Conservation (phyloP, 2,329 filamentous ascomycete genomes). For the Claviceps quebecensis region DNA sequence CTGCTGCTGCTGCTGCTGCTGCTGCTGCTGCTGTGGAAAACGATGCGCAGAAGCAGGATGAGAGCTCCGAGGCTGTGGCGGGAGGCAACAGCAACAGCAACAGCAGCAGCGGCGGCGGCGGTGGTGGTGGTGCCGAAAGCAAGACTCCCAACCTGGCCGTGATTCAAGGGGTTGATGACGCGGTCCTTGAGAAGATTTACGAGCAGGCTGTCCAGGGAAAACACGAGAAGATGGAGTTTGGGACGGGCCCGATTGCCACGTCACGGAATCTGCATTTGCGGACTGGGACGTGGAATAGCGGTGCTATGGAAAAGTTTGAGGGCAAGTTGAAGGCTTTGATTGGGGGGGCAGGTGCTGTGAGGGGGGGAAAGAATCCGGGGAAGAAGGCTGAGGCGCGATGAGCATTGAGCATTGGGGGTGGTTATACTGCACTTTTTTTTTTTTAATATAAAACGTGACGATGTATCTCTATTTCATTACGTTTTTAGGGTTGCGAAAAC, state of each 20-base stretch:
- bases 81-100: too few species aligned
- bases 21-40: too few species aligned
- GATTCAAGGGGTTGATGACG: constrained; percentile 17
- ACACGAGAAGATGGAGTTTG: constrained; percentile 22
- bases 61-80: constrained; percentile 15
- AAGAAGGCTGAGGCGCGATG: neutral
- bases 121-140: neutral
- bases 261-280: constrained; percentile 24
- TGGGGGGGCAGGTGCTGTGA: constrained; percentile 7
- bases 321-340: constrained; percentile 23
- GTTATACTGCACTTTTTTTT: neutral
- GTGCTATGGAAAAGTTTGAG: constrained; percentile 24
- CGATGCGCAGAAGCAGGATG: constrained; percentile 15
- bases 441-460: neutral
- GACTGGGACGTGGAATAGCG: constrained; percentile 21
- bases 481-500: too few species aligned
- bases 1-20: too few species aligned
- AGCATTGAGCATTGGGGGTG: neutral
- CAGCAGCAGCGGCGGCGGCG: constrained; percentile 11
- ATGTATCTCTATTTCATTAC: too few species aligned
- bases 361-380: neutral
- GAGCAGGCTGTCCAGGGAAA: constrained; percentile 21
- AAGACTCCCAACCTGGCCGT: constrained; percentile 11
- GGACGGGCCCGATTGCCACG: constrained; percentile 19
- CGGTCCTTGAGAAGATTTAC: constrained; percentile 19